Base-by-base conservation (phyloP, 306 rosid genomes). In the Mimosa pudica region DNA sequence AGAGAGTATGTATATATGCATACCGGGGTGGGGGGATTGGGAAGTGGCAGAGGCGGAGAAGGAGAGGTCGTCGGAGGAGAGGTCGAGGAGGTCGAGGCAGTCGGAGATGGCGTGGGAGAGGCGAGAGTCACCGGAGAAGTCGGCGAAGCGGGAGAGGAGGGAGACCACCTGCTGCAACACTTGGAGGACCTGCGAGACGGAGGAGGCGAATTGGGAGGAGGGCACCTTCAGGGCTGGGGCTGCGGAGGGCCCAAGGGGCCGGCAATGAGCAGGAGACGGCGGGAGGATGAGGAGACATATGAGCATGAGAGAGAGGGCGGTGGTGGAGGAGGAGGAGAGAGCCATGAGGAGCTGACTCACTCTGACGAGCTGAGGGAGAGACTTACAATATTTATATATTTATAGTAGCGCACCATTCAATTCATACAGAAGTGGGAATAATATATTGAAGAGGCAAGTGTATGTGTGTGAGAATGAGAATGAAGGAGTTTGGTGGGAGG, bases 41-140 rank as follows among this genome's bases (percentile, higher is more conserved):
- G 94, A 71, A 48, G 30, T 24, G 0, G 97, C 98, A 8, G 97
- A 85, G 10, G 83, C 85, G 3, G 99, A 78, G 96, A 91, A 85
- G 8, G 70, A 48, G 47, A 93, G 84, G 10, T 81, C 86, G 24
- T 95, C 98, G 16, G 87, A 77, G 9, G 98, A 89, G 54, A 77
- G 45, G 41, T 95, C 97, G 32, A 95, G 90, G 82, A 95, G 82
- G 44, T 95, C 98, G 9, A 89, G 84, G 68, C 99, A 95, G 74
- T 95, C 97, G 42, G 92, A 84, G 44, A 95, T 70, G 76, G 99
- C 98, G 24, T 81, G 88, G 4, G 96, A 79, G 20, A 89, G 64
- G n/a, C 92, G 98, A 4, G 79, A 86, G 62, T 93, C 88, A 0
- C 97, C 94, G 3, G 88, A 81, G 9, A 30, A 78, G 5, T 30